Conservation (phyloP, 2,329 filamentous ascomycete genomes). For the Cladosporium sp. region DNA sequence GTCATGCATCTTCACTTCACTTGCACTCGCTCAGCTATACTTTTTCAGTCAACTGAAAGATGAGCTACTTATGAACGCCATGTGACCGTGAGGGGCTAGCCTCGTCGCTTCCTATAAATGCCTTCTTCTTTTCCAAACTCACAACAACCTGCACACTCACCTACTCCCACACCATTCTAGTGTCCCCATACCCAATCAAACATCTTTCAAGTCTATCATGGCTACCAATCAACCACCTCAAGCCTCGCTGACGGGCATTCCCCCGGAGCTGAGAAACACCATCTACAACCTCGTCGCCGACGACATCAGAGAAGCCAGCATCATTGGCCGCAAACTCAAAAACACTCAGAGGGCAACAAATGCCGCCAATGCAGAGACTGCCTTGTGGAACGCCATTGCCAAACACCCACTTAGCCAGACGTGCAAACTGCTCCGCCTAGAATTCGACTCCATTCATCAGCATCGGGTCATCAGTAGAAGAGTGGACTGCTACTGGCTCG, state of each 20-base stretch:
- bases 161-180: no score
- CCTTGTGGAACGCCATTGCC: not conserved
- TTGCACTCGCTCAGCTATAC: no score
- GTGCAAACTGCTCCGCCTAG: not conserved
- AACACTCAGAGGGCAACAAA: not conserved
- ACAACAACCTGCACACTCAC: no score
- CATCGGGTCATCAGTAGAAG: not conserved
- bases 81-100: no score
- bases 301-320: not conserved
- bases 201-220: not conserved
- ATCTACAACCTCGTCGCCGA: conserved; percentile 16
- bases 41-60: no score
- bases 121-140: no score
- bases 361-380: not conserved
- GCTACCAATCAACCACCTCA: not conserved
- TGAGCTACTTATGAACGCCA: no score
- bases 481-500: not conserved
- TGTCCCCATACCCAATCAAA: no score
- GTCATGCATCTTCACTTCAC: no score
- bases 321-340: not conserved
- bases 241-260: not conserved
- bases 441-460: not conserved
- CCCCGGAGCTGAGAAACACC: conserved; percentile 15
- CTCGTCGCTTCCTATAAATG: no score
- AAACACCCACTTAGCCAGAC: conserved; percentile 1